These are phyloP conservation scores for Cyanidioschyzon merolae DNA, from an alignment of 23 red algal genomes.

Conservation along the genomic window DNA sequence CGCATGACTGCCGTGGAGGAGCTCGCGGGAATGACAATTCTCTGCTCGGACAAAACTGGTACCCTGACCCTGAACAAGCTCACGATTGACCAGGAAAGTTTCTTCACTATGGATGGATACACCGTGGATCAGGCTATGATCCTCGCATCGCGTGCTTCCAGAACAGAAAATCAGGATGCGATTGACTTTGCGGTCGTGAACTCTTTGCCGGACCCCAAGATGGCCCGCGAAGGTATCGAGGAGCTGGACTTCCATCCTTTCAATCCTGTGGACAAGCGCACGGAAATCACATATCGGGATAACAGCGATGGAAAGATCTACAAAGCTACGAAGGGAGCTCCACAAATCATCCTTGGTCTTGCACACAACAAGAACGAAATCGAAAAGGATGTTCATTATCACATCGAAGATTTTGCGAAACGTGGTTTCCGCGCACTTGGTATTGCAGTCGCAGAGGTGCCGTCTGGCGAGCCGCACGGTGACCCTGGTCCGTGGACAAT, in stretches of 20 bases:
- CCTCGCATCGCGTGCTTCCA: slow-evolving; percentile 11
- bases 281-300: slow-evolving; percentile 26
- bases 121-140: slow-evolving; percentile 30
- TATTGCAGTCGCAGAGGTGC: slow-evolving; percentile 31
- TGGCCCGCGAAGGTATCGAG: slow-evolving; percentile 26
- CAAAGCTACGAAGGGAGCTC: slow-evolving; percentile 27
- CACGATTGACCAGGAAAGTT: slow-evolving; percentile 19
- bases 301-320: slow-evolving; percentile 23
- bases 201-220: slow-evolving; percentile 16
- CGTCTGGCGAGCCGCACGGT: slow-evolving; percentile 18
- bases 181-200: slow-evolving; percentile 37
- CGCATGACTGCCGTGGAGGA: slow-evolving; percentile 43
- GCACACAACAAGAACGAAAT: slow-evolving; percentile 29
- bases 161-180: slow-evolving; percentile 36
- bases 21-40: slow-evolving; percentile 35
- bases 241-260: slow-evolving; percentile 33
- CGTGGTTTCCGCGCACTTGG: slow-evolving; percentile 40
- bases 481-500: slow-evolving; percentile 22
- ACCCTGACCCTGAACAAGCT: slow-evolving; percentile 42
- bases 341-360: slow-evolving; percentile 31
- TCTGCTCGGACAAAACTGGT: slow-evolving; percentile 44
- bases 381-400: slow-evolving; percentile 6
- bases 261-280: slow-evolving; percentile 33
- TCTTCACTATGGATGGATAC: slow-evolving; percentile 13
- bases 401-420: slow-evolving; percentile 27